A percentile compares a stretch with the other conserved stretches of the same genome.
Conservation (phyloP, 2,329 filamentous ascomycete species). For the Xylariales sp. region DNA sequence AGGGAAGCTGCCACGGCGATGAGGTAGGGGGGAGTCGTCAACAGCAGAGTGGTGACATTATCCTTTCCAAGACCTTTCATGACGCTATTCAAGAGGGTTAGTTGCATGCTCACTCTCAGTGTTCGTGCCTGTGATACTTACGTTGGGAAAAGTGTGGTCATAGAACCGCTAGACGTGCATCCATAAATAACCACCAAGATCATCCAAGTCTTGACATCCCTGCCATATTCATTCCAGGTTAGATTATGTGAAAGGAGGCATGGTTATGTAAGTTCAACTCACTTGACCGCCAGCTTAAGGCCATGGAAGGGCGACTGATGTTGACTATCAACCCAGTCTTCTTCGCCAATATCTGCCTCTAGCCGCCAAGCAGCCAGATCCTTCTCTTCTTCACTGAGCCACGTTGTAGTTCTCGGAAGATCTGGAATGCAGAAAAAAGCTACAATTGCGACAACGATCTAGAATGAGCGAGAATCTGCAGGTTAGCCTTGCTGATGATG, state of each 20-base stretch:
- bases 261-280: no score
- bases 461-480: no score
- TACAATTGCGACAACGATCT: not conserved
- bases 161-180: constrained; percentile 1
- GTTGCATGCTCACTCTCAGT: no score
- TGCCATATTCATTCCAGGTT: not conserved
- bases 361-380: constrained; percentile 1
- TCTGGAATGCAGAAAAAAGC: constrained; percentile 5
- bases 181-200: constrained; percentile 3
- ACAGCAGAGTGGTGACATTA: constrained; percentile 2
- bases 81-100: not conserved
- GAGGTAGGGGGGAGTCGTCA: constrained; percentile 2
- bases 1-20: constrained; percentile 2
- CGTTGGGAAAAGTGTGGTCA: constrained; percentile 2
- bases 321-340: constrained; percentile 4
- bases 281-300: constrained; percentile 4
- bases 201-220: constrained; percentile 4
- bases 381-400: constrained; percentile 1
- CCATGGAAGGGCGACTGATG: constrained; percentile 3
- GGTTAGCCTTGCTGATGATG: no score
- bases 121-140: no score
- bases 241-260: not conserved
- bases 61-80: constrained; percentile 2
- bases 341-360: constrained; percentile 2
- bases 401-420: constrained; percentile 1